Evolutionary conservation across 2,329 filamentous ascomycete genomes (phyloP).

Genomic region (Coleophoma crateriformis): DNA sequence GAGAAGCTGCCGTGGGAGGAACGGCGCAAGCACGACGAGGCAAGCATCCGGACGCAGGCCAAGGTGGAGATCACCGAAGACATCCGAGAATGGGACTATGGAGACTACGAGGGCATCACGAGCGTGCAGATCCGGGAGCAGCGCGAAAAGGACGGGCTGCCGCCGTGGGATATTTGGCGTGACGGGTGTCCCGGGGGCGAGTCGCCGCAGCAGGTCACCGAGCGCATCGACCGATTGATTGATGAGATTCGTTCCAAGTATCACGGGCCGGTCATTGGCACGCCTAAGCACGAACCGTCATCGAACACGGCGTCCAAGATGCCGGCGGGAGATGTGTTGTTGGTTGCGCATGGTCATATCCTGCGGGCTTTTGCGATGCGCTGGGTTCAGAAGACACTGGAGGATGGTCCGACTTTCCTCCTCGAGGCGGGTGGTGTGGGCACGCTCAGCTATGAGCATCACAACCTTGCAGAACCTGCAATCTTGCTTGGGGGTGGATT

Average conservation of each 20-base stretch:
- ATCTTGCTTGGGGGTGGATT: constrained; percentile 67
- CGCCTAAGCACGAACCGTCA: constrained; percentile 28
- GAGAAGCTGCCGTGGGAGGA: constrained; percentile 66
- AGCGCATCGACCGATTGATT: constrained; percentile 71
- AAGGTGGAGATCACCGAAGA: constrained; percentile 63
- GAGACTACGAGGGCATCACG: constrained; percentile 78
- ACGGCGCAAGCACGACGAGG: constrained; percentile 33
- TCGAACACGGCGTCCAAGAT: too few species aligned
- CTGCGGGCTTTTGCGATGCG: constrained; percentile 81
- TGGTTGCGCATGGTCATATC: constrained; percentile 90
- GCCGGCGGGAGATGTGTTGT: constrained; percentile 52
- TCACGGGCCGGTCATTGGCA: constrained; percentile 57
- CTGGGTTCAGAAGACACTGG: constrained; percentile 71
- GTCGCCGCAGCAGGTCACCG: constrained; percentile 59
- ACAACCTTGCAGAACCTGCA: constrained; percentile 71
- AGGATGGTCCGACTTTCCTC: constrained; percentile 68
- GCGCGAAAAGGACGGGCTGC: constrained; percentile 50
- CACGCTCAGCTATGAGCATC: constrained; percentile 78
- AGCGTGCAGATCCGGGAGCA: constrained; percentile 59
- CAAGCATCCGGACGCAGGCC: constrained; percentile 47
- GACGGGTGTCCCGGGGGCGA: constrained; percentile 84
- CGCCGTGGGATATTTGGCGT: constrained; percentile 79
- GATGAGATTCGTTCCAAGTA: constrained; percentile 59
- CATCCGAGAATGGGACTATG: constrained; percentile 84
- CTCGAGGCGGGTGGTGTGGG: constrained; percentile 87